Evolutionary conservation across 176 grass and related monocot species (phyloP).

Genomic region (Oropetium thomaeum): DNA sequence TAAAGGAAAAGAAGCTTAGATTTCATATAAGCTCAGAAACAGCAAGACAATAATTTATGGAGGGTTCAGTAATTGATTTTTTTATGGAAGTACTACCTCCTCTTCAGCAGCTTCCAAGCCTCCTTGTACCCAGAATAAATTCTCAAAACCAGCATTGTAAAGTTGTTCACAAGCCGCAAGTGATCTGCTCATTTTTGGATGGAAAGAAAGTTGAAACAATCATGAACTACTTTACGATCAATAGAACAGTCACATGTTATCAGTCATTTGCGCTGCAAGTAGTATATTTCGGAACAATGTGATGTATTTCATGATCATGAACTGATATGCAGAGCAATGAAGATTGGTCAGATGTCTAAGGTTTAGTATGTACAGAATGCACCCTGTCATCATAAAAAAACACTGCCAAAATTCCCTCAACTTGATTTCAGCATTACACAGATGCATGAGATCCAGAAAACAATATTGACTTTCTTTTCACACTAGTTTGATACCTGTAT

Average conservation of each 20-base stretch:
- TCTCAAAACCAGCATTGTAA: slow-evolving; percentile 80
- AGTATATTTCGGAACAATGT: neutral
- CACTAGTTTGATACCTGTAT: no score
- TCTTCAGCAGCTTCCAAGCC: slow-evolving; percentile 91
- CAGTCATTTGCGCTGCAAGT: neutral
- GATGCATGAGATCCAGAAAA: slow-evolving; percentile 8
- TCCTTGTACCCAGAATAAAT: slow-evolving; percentile 97
- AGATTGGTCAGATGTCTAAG: neutral
- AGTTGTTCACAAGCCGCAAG: slow-evolving; percentile 89
- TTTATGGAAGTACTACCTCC: slow-evolving; percentile 48
- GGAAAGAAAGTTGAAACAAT: neutral
- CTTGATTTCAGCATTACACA: neutral
- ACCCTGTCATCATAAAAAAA: neutral
- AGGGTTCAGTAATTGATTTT: neutral
- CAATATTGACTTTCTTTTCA: neutral
- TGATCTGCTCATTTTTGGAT: slow-evolving; percentile 48
- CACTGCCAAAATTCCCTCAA: neutral
- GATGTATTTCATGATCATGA: neutral
- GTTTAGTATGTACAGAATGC: slow-evolving; percentile 20
- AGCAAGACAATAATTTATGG: neutral
- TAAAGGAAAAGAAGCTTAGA: neutral
- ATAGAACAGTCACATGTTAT: neutral
- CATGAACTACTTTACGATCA: neutral
- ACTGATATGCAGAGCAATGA: neutral
- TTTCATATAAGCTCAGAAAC: neutral